Percentiles rank a stretch among this genome's conserved stretches.
Evolutionary conservation across 108 stramenopile genomes (phyloP).

Genomic region (Seminavis robusta): DNA sequence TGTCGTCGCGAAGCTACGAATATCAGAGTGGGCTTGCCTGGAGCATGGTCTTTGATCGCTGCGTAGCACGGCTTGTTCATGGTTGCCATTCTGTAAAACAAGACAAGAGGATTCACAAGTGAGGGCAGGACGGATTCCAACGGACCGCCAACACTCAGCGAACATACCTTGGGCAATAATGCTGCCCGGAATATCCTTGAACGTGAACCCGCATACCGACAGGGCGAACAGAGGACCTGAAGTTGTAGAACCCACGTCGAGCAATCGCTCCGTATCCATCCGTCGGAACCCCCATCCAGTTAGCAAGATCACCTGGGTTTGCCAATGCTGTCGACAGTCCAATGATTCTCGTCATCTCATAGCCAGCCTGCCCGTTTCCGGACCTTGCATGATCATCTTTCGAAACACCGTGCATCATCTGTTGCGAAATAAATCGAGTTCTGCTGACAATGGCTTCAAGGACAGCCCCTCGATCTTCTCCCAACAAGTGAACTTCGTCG

Average conservation of each 20-base stretch:
- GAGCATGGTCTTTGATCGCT: conserved; percentile 93
- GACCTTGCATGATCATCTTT: too few relatives aligned
- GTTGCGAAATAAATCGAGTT: conserved; percentile 86
- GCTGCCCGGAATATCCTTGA: conserved; percentile 95
- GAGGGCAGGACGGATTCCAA: neutral
- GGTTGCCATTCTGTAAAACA: conserved; percentile 90
- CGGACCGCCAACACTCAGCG: neutral
- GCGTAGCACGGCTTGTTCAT: conserved; percentile 99
- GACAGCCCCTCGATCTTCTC: conserved; percentile 98
- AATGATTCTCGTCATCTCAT: conserved; percentile 76
- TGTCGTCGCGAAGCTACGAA: conserved; percentile 93
- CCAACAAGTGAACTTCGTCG: conserved; percentile 99
- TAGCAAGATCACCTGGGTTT: conserved; percentile 93
- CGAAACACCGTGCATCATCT: too few relatives aligned
- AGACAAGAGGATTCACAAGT: neutral
- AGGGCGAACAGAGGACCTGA: conserved; percentile 93
- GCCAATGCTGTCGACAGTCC: conserved; percentile 96
- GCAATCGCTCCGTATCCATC: conserved; percentile 22
- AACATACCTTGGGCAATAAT: conserved; percentile 58
- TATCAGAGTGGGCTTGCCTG: conserved; percentile 89
- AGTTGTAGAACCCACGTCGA: conserved; percentile 89
- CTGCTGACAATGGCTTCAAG: conserved; percentile 96
- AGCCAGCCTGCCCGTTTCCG: neutral
- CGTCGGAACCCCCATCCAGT: conserved; percentile 95
- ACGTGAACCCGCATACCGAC: conserved; percentile 94